Conservation (phyloP, 306 rosid species). For the Myrica gale region DNA sequence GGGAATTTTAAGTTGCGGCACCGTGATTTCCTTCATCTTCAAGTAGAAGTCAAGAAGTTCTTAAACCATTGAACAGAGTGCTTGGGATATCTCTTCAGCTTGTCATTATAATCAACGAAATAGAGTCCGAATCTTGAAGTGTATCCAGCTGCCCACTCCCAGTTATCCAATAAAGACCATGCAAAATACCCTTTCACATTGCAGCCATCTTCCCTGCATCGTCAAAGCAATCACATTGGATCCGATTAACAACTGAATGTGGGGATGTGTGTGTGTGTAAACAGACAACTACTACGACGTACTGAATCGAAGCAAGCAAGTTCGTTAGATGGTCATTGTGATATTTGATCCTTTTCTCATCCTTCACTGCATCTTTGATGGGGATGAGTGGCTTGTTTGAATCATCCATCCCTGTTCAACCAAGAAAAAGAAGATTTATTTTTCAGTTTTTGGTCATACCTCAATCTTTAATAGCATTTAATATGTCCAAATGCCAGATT, state of each 20-base stretch:
- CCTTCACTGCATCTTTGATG: constrained; percentile 63
- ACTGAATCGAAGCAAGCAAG: constrained; percentile 61
- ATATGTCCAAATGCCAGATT: neutral
- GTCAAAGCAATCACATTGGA: constrained; percentile 5
- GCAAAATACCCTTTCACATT: constrained; percentile 80
- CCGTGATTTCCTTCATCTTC: neutral
- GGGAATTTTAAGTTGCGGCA: neutral
- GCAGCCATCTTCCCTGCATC: constrained; percentile 72
- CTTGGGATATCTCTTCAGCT: constrained; percentile 87
- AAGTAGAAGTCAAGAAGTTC: constrained; percentile 54
- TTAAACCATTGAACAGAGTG: constrained; percentile 68
- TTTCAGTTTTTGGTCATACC: neutral
- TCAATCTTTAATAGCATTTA: neutral
- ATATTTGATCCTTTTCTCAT: constrained; percentile 74
- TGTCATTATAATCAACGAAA: constrained; percentile 64
- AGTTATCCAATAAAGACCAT: constrained; percentile 80
- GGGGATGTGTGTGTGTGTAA: neutral
- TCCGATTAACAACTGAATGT: neutral
- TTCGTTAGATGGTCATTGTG: constrained; percentile 62
- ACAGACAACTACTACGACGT: neutral
- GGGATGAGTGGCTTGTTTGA: constrained; percentile 45
- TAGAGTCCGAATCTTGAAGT: constrained; percentile 76
- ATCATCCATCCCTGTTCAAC: constrained; percentile 77
- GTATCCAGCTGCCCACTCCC: constrained; percentile 83
- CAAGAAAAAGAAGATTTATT: constrained; percentile 9